Percentiles rank a stretch among this genome's conserved stretches.
These are phyloP conservation scores for Cystobasidium onofrii DNA, from an alignment of 768 basidiomycete genomes.

Conservation along the genomic window DNA sequence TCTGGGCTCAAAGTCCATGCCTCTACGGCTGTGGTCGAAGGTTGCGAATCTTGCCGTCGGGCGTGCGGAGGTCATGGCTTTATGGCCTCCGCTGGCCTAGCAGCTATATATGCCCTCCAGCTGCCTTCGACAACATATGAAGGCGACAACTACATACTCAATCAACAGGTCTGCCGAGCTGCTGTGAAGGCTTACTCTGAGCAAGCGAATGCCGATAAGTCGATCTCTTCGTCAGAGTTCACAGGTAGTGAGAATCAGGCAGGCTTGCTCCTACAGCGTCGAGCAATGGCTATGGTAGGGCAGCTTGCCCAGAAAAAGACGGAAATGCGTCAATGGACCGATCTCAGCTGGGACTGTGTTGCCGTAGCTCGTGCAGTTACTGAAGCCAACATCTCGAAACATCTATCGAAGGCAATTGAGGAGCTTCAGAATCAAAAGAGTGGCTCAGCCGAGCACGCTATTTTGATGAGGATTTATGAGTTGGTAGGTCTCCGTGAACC, in stretches of 20 bases:
- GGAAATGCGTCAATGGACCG: constrained; percentile 21
- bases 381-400: constrained; percentile 48
- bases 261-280: not conserved
- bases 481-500: not conserved
- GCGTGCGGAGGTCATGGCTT: constrained; percentile 12
- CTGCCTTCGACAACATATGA: constrained; percentile 42
- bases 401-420: constrained; percentile 31
- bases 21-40: not conserved
- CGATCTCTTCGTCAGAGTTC: not conserved
- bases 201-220: too few relatives aligned
- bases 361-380: constrained; percentile 59
- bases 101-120: constrained; percentile 42
- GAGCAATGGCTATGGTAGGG: not conserved
- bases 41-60: not conserved
- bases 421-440: not conserved
- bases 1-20: not conserved
- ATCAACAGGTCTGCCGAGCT: not conserved
- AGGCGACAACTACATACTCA: constrained; percentile 14
- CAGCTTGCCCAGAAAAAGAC: not conserved
- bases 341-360: constrained; percentile 55
- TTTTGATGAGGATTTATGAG: constrained; percentile 28
- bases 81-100: constrained; percentile 19
- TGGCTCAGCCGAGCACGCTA: constrained; percentile 35
- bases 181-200: not conserved
- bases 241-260: not conserved